Evolutionary conservation across 2,329 filamentous ascomycete genomes (phyloP), one percentile per base, ranked within the genome.

Genomic region (Talaromyces albobiverticillius): DNA sequence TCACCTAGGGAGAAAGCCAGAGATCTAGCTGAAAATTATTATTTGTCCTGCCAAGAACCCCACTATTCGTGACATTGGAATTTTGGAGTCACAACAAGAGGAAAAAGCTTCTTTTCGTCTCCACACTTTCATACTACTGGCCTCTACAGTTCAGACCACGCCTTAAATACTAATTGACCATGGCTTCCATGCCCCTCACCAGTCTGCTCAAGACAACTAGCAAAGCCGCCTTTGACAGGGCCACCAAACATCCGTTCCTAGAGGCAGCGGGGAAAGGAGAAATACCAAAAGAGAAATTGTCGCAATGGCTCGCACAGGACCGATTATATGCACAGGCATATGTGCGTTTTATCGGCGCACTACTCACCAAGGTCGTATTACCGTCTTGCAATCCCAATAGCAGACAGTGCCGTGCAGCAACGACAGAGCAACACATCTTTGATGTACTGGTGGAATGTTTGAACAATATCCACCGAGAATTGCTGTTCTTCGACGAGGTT

Each of bases 251-350:
- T 51, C 77, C 82, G 0, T 90, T 90, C 70, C 81, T 90, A 49
- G 76, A 75, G 10, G 78, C 82, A 46, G 86, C 87, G 5, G 86
- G 86, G 13, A 75, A 78, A 53, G 87, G 87, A 20, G 80, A 78
- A 0, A 73, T 88, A 16, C 73, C 81, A 16, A 82, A 82, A 46
- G 63, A 74, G 0, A 71, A 76, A 1, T 74, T 90, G 10, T 79
- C 80, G 18, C 77, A 79, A 67, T 90, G 87, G 87, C 82, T 90
- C 41, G 82, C 83, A 11, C 87, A 89, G 68, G 87, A 90, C 68
- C 77, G 84, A 8, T 80, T 90, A 56, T 88, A 89, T 70, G 83
- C 86, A 31, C 84, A 88, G 59, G 81, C 82, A 48, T 88, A 89
- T 69, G 81, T 89, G 61, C 78, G 80, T 23, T 88, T 87, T 61